phyloP scores from a whole-genome alignment of 192 early-diverging fungal genomes.

The Lunasporangiospora selenospora region DNA sequence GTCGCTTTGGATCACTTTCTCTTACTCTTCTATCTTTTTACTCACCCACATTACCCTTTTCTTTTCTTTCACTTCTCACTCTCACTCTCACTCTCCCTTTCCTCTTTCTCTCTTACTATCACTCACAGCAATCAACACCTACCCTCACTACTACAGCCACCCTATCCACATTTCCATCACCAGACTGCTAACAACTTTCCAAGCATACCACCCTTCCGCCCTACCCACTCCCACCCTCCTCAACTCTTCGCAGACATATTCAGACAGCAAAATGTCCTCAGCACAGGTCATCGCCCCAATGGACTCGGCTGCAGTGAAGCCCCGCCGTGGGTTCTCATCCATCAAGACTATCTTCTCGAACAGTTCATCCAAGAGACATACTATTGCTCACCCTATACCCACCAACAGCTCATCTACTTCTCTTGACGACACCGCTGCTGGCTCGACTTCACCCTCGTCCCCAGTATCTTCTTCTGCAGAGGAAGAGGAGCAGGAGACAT shows the following conservation, averaged over 20 bases:
- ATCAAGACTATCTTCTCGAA: conserved; percentile 47
- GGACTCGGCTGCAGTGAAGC: background rate
- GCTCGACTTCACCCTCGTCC: conserved; percentile 1
- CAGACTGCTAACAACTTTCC: too few species aligned
- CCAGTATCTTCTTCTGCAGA: too few species aligned
- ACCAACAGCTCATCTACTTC: too few species aligned
- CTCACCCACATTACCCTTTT: background rate
- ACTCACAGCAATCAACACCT: background rate
- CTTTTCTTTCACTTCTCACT: background rate
- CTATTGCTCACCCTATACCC: conserved; percentile 31
- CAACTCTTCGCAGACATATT: too few species aligned
- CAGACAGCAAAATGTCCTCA: conserved; percentile 30
- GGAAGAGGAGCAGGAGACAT: too few species aligned
- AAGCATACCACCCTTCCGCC: too few species aligned
- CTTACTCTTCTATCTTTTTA: background rate
- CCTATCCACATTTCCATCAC: too few species aligned
- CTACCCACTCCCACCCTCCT: background rate
- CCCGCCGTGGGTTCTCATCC: conserved; percentile 35
- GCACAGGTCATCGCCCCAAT: conserved; percentile 16
- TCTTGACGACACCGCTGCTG: too few species aligned
- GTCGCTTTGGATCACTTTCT: too few species aligned
- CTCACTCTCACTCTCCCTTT: background rate
- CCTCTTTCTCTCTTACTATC: background rate
- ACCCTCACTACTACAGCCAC: background rate
- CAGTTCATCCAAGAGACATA: conserved; percentile 32